These are phyloP conservation scores for Irpex rosettiformis DNA, from an alignment of 1,284 basidiomycete genomes.

Conservation along the genomic window DNA sequence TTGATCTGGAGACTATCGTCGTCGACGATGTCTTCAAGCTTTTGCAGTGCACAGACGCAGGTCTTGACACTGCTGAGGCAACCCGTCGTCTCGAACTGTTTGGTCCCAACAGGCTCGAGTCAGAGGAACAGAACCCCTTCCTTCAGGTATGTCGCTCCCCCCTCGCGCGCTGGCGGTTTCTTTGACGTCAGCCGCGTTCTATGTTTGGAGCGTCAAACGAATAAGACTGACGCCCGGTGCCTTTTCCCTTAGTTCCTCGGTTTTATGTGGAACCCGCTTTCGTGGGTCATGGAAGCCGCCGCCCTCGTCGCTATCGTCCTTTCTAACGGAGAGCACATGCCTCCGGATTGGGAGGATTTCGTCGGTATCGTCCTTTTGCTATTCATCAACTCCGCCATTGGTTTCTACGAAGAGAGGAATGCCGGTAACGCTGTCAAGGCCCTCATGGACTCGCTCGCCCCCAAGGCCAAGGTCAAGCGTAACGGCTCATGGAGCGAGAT, in stretches of 20 bases:
- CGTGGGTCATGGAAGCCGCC: conserved; percentile 99
- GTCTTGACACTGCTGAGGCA: conserved; percentile 78
- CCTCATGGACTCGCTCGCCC: conserved; percentile 98
- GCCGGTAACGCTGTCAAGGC: conserved; percentile 99
- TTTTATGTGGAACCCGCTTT: conserved; percentile 99
- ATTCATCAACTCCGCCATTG: conserved; percentile 94
- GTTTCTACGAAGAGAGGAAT: conserved; percentile 97
- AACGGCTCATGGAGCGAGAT: conserved; percentile 83
- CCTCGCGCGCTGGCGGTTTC: conserved; percentile 7
- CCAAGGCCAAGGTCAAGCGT: conserved; percentile 92
- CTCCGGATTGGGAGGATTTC: conserved; percentile 98
- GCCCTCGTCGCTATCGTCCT: conserved; percentile 95
- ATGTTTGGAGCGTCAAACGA: not conserved
- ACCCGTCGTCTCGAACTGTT: conserved; percentile 88
- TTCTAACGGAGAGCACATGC: conserved; percentile 84
- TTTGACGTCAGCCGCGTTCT: conserved; percentile 1
- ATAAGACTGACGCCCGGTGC: conserved; percentile 22
- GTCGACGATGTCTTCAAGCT: conserved; percentile 97
- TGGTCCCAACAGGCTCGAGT: conserved; percentile 94
- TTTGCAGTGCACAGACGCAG: conserved; percentile 83
- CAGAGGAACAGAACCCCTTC: conserved; percentile 84
- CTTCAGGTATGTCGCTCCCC: conserved; percentile 60
- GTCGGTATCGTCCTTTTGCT: conserved; percentile 92
- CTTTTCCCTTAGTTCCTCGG: conserved; percentile 78
- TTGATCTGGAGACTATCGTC: conserved; percentile 95